A percentile compares a stretch with the other conserved stretches of the same genome.
phyloP scores from a whole-genome alignment of 257 asterid genomes.

The Perilla frutescens region DNA sequence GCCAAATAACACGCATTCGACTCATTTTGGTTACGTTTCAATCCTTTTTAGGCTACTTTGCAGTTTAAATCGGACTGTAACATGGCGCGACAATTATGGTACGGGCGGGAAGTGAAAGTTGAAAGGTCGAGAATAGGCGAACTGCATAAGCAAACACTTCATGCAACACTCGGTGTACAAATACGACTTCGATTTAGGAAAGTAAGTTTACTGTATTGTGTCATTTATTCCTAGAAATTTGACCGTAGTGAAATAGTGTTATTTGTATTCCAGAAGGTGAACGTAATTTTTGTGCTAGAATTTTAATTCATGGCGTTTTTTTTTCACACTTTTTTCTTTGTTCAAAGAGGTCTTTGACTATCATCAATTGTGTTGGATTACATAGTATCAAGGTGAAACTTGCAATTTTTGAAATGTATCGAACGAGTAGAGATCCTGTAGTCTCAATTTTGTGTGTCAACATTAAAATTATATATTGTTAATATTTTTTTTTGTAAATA shows the following conservation, averaged over 20 bases:
- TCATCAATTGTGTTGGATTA: no score
- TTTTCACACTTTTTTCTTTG: neutral
- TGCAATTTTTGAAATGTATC: no score
- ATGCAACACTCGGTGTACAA: constrained; percentile 20
- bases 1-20: neutral
- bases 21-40: neutral
- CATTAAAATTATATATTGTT: no score
- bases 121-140: neutral
- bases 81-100: constrained; percentile 66
- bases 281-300: neutral
- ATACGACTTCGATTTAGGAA: constrained; percentile 13
- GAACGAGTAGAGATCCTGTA: no score
- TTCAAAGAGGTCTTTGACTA: neutral
- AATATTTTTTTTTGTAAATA: no score
- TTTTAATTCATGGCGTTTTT: neutral
- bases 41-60: constrained; percentile 66
- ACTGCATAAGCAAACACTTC: constrained; percentile 1
- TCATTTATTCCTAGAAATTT: no score
- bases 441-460: no score
- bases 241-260: neutral
- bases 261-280: neutral
- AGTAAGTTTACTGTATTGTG: neutral
- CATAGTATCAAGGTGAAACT: no score
- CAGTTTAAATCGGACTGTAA: constrained; percentile 74
- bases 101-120: constrained; percentile 66